These are phyloP conservation scores for Fusarium nematophilum DNA, from an alignment of 2,329 filamentous ascomycete genomes.

Conservation along the genomic window DNA sequence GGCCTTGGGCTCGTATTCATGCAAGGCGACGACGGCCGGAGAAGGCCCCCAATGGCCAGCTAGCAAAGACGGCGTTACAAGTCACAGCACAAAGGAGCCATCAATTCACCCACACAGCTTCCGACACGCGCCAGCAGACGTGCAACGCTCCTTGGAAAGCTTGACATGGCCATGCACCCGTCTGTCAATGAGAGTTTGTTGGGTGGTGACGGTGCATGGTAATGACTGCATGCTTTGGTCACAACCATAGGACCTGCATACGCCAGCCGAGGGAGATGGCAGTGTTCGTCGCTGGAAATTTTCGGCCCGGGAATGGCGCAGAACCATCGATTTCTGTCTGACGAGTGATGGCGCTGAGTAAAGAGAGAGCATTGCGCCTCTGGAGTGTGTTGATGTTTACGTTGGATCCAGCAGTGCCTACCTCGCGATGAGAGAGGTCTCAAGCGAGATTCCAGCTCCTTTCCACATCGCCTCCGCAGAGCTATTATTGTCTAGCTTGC, in stretches of 20 bases:
- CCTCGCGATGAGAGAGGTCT: slow-evolving; percentile 10
- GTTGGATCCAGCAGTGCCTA: slow-evolving; percentile 18
- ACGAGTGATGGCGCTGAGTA: slow-evolving; percentile 4
- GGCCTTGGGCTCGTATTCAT: slow-evolving; percentile 43
- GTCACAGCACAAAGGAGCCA: slow-evolving; percentile 32
- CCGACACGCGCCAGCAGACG: slow-evolving; percentile 37
- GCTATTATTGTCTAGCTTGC: slow-evolving; percentile 39
- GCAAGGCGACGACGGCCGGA: slow-evolving; percentile 25
- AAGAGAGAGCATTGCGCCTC: slow-evolving; percentile 10
- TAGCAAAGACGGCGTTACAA: slow-evolving; percentile 35
- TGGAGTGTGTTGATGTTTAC: slow-evolving; percentile 25
- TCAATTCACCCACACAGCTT: slow-evolving; percentile 29
- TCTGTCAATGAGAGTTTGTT: slow-evolving; percentile 29
- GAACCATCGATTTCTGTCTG: slow-evolving; percentile 16
- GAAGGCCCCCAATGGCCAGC: slow-evolving; percentile 21
- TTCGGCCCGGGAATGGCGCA: slow-evolving; percentile 18
- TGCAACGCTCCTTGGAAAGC: slow-evolving; percentile 8
- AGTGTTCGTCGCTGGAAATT: slow-evolving; percentile 3
- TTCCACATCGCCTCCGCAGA: slow-evolving; percentile 24
- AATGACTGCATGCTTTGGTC: slow-evolving; percentile 14
- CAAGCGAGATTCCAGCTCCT: slow-evolving; percentile 36
- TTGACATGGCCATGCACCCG: neutral
- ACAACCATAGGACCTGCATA: slow-evolving; percentile 9
- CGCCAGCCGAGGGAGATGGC: slow-evolving; percentile 6
- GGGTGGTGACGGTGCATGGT: slow-evolving; percentile 18